These are phyloP conservation scores for Mycena rosella DNA, from an alignment of 768 basidiomycete species.

Conservation along the genomic window DNA sequence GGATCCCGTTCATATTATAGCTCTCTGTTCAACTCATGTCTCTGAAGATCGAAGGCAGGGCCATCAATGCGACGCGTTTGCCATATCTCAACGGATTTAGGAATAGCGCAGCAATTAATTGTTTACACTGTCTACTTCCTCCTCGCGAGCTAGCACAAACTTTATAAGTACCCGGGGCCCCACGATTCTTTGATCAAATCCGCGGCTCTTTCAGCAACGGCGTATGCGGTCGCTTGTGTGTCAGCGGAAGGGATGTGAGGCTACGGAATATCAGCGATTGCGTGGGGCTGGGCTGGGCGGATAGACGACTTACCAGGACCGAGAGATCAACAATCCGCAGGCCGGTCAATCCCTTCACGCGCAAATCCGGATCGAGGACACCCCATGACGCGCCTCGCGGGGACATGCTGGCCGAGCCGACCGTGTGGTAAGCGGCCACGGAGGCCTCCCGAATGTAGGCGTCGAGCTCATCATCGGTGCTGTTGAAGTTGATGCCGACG, in stretches of 20 bases:
- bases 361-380: conserved; percentile 54
- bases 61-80: too few species aligned
- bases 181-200: neutral
- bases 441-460: conserved; percentile 35
- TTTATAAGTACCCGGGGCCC: too few species aligned
- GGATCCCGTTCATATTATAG: too few species aligned
- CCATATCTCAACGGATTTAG: too few species aligned
- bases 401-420: conserved; percentile 52
- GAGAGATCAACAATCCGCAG: neutral
- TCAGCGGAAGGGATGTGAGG: too few species aligned
- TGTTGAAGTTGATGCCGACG: conserved; percentile 25
- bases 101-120: too few species aligned
- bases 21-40: too few species aligned
- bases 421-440: conserved; percentile 48
- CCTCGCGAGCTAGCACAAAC: too few species aligned
- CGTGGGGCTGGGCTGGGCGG: neutral
- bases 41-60: too few species aligned
- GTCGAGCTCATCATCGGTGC: conserved; percentile 45
- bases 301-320: neutral
- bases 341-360: too few species aligned
- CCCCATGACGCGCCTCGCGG: conserved; percentile 43
- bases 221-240: neutral
- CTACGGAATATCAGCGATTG: neutral
- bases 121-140: too few species aligned
- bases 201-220: too few species aligned